phyloP scores from a whole-genome alignment of 2,329 filamentous ascomycete species.

The Trichoderma arundinaceum region DNA sequence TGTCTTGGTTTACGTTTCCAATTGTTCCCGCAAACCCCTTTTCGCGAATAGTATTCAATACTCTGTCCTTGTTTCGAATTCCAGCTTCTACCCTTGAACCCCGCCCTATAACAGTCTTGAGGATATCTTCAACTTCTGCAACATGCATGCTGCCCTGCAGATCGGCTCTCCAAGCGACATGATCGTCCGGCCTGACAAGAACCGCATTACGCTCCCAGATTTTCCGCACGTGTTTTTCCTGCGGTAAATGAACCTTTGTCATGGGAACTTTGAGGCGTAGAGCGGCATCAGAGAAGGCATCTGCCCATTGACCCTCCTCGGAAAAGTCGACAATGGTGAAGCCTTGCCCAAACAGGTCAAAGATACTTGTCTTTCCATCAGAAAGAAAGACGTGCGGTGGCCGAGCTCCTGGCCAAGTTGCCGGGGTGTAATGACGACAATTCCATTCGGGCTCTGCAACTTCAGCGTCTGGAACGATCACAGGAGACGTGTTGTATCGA shows the following conservation, averaged over 20 bases:
- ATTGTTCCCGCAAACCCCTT: slow-evolving; percentile 11
- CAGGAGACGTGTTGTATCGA: slow-evolving; percentile 32
- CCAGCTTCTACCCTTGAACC: not conserved
- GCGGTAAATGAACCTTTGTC: not conserved
- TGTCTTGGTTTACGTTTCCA: slow-evolving; percentile 11
- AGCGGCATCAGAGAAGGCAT: not conserved
- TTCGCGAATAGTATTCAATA: not conserved
- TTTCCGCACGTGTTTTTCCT: not conserved
- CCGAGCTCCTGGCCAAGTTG: slow-evolving; percentile 23
- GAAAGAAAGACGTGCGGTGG: slow-evolving; percentile 12
- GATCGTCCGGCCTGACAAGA: slow-evolving; percentile 2
- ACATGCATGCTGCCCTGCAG: not conserved
- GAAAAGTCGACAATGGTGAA: slow-evolving; percentile 25
- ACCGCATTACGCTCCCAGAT: slow-evolving; percentile 12
- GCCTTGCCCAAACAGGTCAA: slow-evolving; percentile 17
- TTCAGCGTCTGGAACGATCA: slow-evolving; percentile 9
- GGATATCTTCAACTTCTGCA: not conserved
- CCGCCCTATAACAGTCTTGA: not conserved
- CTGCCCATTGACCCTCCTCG: not conserved
- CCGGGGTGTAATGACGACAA: slow-evolving; percentile 2
- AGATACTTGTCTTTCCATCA: slow-evolving; percentile 19
- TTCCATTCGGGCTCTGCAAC: slow-evolving; percentile 13
- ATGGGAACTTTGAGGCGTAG: not conserved
- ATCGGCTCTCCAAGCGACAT: slow-evolving; percentile 2
- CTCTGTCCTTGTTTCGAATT: not conserved